A percentile compares a stretch with the other conserved stretches of the same genome.
These are phyloP conservation scores for Vitis hybrid DNA, from an alignment of 177 flowering plant species.

Conservation along the genomic window DNA sequence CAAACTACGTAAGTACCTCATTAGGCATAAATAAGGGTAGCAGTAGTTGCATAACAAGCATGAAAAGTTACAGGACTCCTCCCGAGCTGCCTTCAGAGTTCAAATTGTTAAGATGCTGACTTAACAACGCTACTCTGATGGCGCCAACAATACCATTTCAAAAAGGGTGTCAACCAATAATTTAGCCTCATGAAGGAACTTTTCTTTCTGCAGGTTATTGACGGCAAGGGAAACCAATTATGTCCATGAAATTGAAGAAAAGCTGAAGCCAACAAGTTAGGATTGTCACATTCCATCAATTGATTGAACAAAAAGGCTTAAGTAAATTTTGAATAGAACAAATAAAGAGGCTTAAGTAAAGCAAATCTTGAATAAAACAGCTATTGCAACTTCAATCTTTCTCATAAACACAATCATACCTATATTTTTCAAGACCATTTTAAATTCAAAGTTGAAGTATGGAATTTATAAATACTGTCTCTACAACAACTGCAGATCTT, in stretches of 20 bases:
- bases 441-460: not conserved
- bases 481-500: not conserved
- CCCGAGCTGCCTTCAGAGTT: not conserved
- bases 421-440: not conserved
- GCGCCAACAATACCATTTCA: not conserved
- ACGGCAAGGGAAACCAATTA: no score
- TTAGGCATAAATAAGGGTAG: not conserved
- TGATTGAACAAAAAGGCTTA: not conserved
- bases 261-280: not conserved
- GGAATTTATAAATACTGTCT: not conserved
- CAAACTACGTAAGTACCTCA: not conserved
- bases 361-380: not conserved
- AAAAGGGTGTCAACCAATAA: not conserved
- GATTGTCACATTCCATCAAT: not conserved
- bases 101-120: not conserved
- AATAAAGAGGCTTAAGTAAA: not conserved
- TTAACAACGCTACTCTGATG: not conserved
- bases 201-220: no score
- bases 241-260: no score
- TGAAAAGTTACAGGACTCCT: not conserved
- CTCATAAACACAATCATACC: not conserved
- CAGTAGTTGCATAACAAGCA: not conserved
- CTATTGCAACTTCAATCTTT: not conserved
- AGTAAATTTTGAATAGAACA: not conserved
- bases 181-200: not conserved